Base-by-base conservation (phyloP, 1,284 basidiomycete genomes). In the Erythrobasidium hasegawianum region DNA sequence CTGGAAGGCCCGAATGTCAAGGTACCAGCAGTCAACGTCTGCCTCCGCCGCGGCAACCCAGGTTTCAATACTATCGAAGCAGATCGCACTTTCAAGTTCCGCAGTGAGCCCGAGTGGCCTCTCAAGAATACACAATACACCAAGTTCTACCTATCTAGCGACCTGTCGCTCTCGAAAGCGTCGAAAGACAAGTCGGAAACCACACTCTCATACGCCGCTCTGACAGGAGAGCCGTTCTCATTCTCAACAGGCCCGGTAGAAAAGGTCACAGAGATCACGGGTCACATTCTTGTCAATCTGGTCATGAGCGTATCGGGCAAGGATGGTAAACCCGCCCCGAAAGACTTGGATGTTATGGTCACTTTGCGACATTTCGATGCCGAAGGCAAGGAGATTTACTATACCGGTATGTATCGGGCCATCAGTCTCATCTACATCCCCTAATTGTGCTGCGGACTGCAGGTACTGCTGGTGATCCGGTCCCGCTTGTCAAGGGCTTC, bases 401-500 rank as follows among this genome's bases (percentile, higher is more conserved):
- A 77, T 66, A 77, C 75, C 0, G 75, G 74, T 50, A 60, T 26
- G 38, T 14, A 27, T 14, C 18, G 11, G 11, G 11, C 8, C 29
- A 1, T 11, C 49, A 53, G 9, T 10, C 8, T 45, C 8, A n/a
- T 50, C 43, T 26, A n/a, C 27, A 40, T 29, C 11, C 8, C 16
- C 18, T 16, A 8, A 18, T 41, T 24, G n/a, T 18, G 11, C 5
- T n/a, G 38, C 43, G 33, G 24, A 45, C 59, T 71, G 33, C 33
- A 33, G 33, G 70, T 16, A 75, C 76, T 1, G 75, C 75, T 8
- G 76, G 76, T 4, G 76, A 77, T 55, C 73, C 73, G 0, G 75
- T 74, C 16, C 75, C 75, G 0, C 67, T 76, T 9, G 69, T 67
- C 57, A 77, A 77, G 64, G 76, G 76, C 43, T 76, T 73, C 74